Base-by-base conservation (phyloP, 805 yeast species). In the Saccharomycopsis sp. region DNA sequence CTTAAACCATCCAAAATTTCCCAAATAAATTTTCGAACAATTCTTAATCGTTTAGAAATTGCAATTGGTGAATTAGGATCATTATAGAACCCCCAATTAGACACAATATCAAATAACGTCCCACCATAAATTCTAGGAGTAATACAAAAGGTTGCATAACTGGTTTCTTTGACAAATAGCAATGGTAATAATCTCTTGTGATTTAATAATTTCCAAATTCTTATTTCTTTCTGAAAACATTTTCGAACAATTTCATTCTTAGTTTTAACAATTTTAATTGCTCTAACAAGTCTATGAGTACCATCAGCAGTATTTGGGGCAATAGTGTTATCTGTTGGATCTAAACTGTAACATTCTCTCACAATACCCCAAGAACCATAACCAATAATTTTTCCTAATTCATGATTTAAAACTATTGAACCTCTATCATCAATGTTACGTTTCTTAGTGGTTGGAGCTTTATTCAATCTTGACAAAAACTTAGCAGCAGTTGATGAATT, bases 341-440 rank as follows among this genome's bases (percentile, higher is more conserved):
- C 57, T 11, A 54, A 47, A 13, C 61, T 51, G 6, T 56, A 60
- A 51, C 90, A 84, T 58, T 84, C 90, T 47, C 95, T 66, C 8
- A 88, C 81, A 23, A 81, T 72, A 8, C 96, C 95, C 83, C 93
- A 89, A 0, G 95, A 94, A 11, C 97, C 96, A 58, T 75, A 77
- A 1, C 96, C 96, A 50, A 87, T 80, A 8, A 81, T 72, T 53
- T 77, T 78, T 1, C 94, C 95, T 24, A 88, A 58, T 26, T 63
- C 70, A 53, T 77, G 77, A 13, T 75, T 79, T 64, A 81, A 53
- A 1, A 87, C 75, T 20, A 71, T 59, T 11, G 84, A 80, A 1
- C 94, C 95, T 48, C 73, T 76, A 46, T 81, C 86, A 54, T 79
- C 84, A 5, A 67, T 66, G 52, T 72, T 68, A 22, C 45, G 42